phyloP scores from a whole-genome alignment of 768 basidiomycete genomes.

The Boletus patriciae region DNA sequence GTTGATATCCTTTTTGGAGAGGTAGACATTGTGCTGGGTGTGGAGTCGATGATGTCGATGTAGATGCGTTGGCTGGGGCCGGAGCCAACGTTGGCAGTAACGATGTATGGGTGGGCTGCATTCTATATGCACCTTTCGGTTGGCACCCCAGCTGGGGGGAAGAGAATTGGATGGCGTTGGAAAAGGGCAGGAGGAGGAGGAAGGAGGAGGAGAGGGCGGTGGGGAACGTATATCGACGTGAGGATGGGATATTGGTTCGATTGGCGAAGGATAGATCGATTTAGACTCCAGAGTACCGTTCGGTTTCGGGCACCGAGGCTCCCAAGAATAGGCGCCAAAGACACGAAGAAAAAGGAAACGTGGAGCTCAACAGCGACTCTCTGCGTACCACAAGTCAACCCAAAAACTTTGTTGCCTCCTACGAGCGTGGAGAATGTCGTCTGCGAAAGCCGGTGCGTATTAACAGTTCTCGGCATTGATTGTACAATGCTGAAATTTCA shows the following conservation, averaged over 20 bases:
- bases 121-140: slow-evolving; percentile 94
- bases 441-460: not conserved
- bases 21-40: slow-evolving; percentile 83
- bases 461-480: not conserved
- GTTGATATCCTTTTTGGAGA: slow-evolving; percentile 84
- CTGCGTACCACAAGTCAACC: not conserved
- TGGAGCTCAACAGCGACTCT: not conserved
- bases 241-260: not conserved
- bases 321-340: not conserved
- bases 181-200: no score
- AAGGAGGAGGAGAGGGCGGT: no score
- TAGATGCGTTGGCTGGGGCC: slow-evolving; percentile 90
- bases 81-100: slow-evolving; percentile 94
- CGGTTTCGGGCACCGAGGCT: no score
- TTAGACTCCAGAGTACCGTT: no score
- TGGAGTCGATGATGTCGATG: slow-evolving; percentile 92
- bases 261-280: no score
- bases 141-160: slow-evolving; percentile 63
- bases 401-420: not conserved
- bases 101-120: slow-evolving; percentile 83
- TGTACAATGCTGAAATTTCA: not conserved
- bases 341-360: not conserved
- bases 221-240: slow-evolving; percentile 5
- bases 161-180: no score
- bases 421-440: not conserved